Conservation (phyloP, 2,329 filamentous ascomycete species). For the Coleophoma eucalyptorum region DNA sequence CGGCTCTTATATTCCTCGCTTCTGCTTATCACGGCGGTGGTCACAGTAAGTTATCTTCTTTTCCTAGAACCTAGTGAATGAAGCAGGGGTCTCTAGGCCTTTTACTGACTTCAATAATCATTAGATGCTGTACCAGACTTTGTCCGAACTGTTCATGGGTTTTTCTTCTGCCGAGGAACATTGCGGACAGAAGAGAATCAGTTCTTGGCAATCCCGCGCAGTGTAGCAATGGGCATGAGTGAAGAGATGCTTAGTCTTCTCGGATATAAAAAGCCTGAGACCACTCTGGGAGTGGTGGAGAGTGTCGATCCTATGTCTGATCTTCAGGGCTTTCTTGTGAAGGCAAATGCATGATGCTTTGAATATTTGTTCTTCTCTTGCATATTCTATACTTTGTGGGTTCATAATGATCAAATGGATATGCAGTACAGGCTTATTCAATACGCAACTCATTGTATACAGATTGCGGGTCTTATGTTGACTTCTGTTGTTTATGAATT, state of each 20-base stretch:
- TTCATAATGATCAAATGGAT: too few relatives aligned
- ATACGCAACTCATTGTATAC: too few relatives aligned
- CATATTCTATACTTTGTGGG: too few relatives aligned
- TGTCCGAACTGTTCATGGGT: constrained; percentile 23
- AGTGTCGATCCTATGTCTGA: constrained; percentile 6
- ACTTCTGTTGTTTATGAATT: too few relatives aligned
- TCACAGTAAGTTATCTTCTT: constrained; percentile 22
- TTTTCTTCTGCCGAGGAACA: constrained; percentile 27
- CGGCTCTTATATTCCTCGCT: constrained; percentile 31
- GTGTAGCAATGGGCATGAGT: constrained; percentile 27
- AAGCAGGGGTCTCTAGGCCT: too few relatives aligned
- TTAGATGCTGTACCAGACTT: constrained; percentile 15
- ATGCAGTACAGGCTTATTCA: too few relatives aligned
- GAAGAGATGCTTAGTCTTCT: constrained; percentile 27
- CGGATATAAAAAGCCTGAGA: constrained; percentile 28
- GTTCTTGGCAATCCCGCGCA: constrained; percentile 26
- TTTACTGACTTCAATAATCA: too few relatives aligned
- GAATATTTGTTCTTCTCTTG: neutral
- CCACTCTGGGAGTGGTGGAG: constrained; percentile 28
- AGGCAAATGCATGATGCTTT: neutral
- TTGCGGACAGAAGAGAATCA: constrained; percentile 31
- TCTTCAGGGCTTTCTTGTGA: neutral
- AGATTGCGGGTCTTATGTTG: too few relatives aligned
- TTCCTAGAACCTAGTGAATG: constrained; percentile 11
- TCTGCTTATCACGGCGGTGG: constrained; percentile 29